phyloP scores from a whole-genome alignment of 139 green algal genomes.

The Chlorella ohadii region DNA sequence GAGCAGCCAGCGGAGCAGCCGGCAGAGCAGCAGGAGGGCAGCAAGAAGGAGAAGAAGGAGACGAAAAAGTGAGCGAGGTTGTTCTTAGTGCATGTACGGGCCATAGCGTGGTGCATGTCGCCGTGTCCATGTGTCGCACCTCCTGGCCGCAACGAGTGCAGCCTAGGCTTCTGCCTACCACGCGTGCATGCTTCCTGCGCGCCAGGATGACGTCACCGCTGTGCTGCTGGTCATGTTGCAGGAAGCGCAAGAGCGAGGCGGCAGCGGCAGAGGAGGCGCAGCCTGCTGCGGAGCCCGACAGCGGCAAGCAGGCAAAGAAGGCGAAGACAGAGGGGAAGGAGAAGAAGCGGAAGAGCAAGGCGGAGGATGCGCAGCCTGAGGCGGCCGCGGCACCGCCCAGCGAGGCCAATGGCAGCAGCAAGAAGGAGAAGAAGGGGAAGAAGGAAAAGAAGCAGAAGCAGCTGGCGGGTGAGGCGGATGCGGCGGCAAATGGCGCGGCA shows the following conservation, averaged over 20 bases:
- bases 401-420: too few species aligned
- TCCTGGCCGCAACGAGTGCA: not conserved
- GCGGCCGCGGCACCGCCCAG: not conserved
- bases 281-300: not conserved
- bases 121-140: too few species aligned
- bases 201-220: too few species aligned
- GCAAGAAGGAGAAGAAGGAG: not conserved
- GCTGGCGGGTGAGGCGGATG: not conserved
- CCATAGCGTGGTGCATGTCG: not conserved
- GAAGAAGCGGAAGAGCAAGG: constrained; percentile 33
- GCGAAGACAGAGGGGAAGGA: not conserved
- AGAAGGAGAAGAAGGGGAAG: constrained; percentile 1
- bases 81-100: not conserved
- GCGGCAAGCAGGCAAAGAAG: constrained; percentile 7
- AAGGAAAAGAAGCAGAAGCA: constrained; percentile 24
- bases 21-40: not conserved
- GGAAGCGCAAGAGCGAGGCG: not conserved
- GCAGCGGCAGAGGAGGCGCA: constrained; percentile 4
- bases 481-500: not conserved
- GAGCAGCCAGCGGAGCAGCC: not conserved
- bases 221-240: too few species aligned
- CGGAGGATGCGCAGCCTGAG: too few species aligned
- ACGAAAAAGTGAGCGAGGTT: not conserved
- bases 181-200: too few species aligned
- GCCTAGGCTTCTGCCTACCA: too few species aligned